Base-by-base conservation (phyloP, 805 yeast species). In the Pachysolen tannophilus region DNA sequence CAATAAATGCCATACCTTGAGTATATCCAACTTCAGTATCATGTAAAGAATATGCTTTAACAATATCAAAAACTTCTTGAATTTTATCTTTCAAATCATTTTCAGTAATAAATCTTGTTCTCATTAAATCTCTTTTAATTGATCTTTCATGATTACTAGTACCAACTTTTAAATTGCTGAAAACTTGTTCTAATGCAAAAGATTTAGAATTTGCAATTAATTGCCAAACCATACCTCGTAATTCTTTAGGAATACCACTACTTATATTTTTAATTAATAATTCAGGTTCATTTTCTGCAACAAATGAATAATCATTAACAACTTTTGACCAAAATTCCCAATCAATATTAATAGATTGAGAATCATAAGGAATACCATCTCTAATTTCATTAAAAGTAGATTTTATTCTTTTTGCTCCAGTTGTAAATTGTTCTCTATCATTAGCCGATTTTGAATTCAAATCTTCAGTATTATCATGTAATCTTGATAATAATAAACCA, bases 21-120 rank as follows among this genome's bases (percentile, higher is more conserved):
- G 97, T 92, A 51, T 92, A 92, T 0, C 98, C 98, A 33, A 92
- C 96, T 34, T 88, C 97, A 1, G 82, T 77, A 55, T 92, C 97
- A 53, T 74, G 81, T 32, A 85, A 60, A 16, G 92, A 76, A 60
- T 90, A 92, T 0, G 87, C 88, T 50, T 82, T 83, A 42, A 92
- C 71, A 20, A 92, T 78, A 38, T 78, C 75, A 50, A 66, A 82
- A 24, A 92, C 61, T 33, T 84, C 77, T 23, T 72, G 78, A 9
- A 68, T 60, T 47, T 78, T 78, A 33, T 76, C 74, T 19, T 66
- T 67, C 39, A 67, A 66, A 17, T 69, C 69, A 8, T 67, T 64
- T 39, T 62, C 58, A 11, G 84, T 73, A 41, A 83, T 80, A 57
- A 85, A 86, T 37, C 88, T 76, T 0, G 97, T 92, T 48, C 97